Base-by-base conservation (phyloP, 2,329 filamentous ascomycete genomes). In the Diplodia scrobiculata region DNA sequence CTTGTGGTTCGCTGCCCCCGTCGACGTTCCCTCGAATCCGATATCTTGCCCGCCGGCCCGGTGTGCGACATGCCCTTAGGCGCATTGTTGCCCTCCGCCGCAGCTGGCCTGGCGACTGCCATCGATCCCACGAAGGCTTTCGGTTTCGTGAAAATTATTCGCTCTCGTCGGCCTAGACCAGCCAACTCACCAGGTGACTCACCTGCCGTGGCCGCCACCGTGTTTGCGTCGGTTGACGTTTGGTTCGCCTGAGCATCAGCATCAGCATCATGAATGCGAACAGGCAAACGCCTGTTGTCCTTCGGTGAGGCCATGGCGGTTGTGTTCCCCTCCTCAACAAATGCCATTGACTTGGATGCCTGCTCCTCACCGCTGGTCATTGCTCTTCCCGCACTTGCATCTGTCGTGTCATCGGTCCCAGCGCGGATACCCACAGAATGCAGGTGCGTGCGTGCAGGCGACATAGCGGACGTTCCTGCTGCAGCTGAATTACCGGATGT, bases 191-290 rank as follows among this genome's bases (percentile, higher is more conserved):
- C 45, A 19, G 45, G n/a, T 62, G 58, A 62, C 58, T 62, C 58
- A 62, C 58, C 58, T 62, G 58, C 58, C 58, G 58, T 62, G 58
- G 58, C 58, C 32, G 58, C 58, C 58, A 62, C 58, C 45, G 58
- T 50, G 58, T 62, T 36, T 47, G 58, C 41, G 38, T 51, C 58
- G 41, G 25, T 45, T 62, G 58, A 62, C 58, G 58, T 29, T 62
- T 50, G 45, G 45, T 62, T 50, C 45, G 45, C 58, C 58, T 62
- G 58, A 62, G 58, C 45, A 62, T 62, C 58, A 62, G 58, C 45
- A 62, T 62, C 58, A 62, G 58, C 58, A 34, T 62, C 41, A 51
- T 62, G 58, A 62, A 50, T 25, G 45, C 45, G 29, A n/a, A 25
- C 45, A 62, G 58, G 45, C 58, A 62, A 62, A 62, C 29, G 50